Base-by-base conservation (phyloP, 2,329 filamentous ascomycete genomes). In the Botrytis deweyae region DNA sequence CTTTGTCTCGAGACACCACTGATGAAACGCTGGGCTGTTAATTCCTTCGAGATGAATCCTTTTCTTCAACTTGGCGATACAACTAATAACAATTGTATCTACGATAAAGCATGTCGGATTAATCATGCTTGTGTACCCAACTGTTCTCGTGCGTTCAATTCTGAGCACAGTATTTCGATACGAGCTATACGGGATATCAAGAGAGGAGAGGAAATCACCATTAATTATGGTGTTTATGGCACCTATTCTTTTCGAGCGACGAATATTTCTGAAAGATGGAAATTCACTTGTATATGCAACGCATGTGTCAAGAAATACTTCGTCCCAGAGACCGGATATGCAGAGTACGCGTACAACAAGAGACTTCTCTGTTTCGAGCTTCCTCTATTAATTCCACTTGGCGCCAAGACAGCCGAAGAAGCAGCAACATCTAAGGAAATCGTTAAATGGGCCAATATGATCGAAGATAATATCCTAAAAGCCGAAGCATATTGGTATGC, bases 181-280 rank as follows among this genome's bases (percentile, higher is more conserved):
- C 14, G 55, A 0, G 55, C 55, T 0, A 58, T 58, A 16, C 12
- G 1, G 16, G 8, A 33, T 33, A 4, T 58, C 0, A 58, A 1
- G 16, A 33, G 20, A 1, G 55, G 55, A 33, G n/a, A 58, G 0
- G 55, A 33, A 58, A 58, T 58, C 5, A 33, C 55, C 0, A 18
- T 33, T 0, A 58, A 58, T 4, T 58, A 58, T 33, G 55, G 55
- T 0, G 55, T 33, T 2, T 58, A 58, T 58, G 55, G 55, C 0
- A 1, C 55, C 0, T 16, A 7, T 3, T 10, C n/a, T 2, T 58
- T 58, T 20, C 14, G n/a, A 4, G 3, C 2, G 0, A 1, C 6
- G 0, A 58, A 58, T 20, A 58, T 58, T 2, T 0, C 55, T 0
- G 29, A 33, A 9, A 58, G 14, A 33, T 58, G 55, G 55, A 58